Base-by-base conservation (phyloP, 2,329 filamentous ascomycete species). In the Diaporthe humulicola region DNA sequence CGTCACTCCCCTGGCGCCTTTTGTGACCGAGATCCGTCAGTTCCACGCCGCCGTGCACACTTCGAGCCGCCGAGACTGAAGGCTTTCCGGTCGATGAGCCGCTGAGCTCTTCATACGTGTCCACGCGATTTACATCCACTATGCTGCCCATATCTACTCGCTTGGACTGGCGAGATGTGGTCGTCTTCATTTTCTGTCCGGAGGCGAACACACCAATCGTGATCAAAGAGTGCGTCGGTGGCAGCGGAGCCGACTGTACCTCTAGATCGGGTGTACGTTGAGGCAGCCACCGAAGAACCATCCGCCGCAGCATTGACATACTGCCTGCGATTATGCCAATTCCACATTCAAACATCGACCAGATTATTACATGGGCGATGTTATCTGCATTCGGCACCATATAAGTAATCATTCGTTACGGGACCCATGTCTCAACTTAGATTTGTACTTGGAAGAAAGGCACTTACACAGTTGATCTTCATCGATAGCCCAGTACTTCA, bases 1-100 rank as follows among this genome's bases (percentile, higher is more conserved):
- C 64, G 54, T 69, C 45, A 22, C 64, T 69, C n/a, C 64, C 33
- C 4, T 69, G 64, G 45, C 64, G 64, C n/a, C 64, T 36, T 14
- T 54, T 69, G 15, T 54, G 48, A 1, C 64, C 33, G 33, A 69
- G 64, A 40, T 69, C 64, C 64, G 64, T 45, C 64, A 67, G n/a
- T 19, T 67, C 64, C 33, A 54, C 45, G n/a, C 64, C 30, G 9
- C 30, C 30, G 15, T 5, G 64, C 19, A 17, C 48, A 38, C 33
- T 28, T 30, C n/a, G n/a, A 54, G 22, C 14, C 6, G 7, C 33
- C 19, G 64, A 67, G 22, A 19, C 22, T 22, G 45, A 67, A 10
- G 45, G 25, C 7, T 67, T 12, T 15, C 22, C 30, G 19, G 28
- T 28, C 45, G 45, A 67, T 19, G 45, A 12, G 30, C 45, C 64